Percentiles rank a stretch among this genome's conserved stretches.
phyloP scores from a whole-genome alignment of 1,284 basidiomycete genomes.

The Gomphus bonarii region DNA sequence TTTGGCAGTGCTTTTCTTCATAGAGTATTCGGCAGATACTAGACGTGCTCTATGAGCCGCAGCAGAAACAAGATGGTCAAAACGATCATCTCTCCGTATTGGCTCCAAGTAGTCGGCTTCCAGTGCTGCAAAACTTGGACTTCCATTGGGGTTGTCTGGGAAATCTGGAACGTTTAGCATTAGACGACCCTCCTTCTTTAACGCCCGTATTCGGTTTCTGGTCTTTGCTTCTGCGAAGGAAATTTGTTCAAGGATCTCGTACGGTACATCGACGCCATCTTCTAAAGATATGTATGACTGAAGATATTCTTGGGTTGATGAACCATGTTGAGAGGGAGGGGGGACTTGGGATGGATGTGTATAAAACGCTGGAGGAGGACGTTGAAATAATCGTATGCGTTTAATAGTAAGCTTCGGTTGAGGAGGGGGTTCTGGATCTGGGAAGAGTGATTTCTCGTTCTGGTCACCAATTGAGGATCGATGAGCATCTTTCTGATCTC shows the following conservation, averaged over 20 bases:
- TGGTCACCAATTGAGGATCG: too few relatives aligned
- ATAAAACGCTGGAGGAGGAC: constrained; percentile 44
- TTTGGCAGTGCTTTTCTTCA: constrained; percentile 25
- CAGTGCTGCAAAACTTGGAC: constrained; percentile 12
- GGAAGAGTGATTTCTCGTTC: neutral
- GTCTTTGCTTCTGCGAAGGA: constrained; percentile 39
- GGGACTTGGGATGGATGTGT: constrained; percentile 64
- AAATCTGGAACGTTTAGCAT: constrained; percentile 24
- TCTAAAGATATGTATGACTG: constrained; percentile 46
- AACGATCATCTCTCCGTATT: constrained; percentile 12
- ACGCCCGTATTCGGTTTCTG: constrained; percentile 38
- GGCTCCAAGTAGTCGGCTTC: constrained; percentile 12
- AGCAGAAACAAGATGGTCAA: constrained; percentile 10
- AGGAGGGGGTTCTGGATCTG: neutral
- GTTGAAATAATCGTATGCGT: constrained; percentile 61
- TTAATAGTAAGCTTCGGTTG: constrained; percentile 28
- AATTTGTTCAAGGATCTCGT: constrained; percentile 31
- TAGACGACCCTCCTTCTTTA: constrained; percentile 26
- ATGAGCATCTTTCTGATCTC: neutral
- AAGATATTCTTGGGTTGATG: constrained; percentile 46
- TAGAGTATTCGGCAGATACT: constrained; percentile 16
- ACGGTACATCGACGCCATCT: constrained; percentile 37
- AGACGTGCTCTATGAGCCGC: neutral
- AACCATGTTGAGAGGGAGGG: constrained; percentile 35
- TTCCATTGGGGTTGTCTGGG: constrained; percentile 28